Conservation (phyloP, 1,139 yeast genomes). For the Hemisphaericaspora subhashii region DNA sequence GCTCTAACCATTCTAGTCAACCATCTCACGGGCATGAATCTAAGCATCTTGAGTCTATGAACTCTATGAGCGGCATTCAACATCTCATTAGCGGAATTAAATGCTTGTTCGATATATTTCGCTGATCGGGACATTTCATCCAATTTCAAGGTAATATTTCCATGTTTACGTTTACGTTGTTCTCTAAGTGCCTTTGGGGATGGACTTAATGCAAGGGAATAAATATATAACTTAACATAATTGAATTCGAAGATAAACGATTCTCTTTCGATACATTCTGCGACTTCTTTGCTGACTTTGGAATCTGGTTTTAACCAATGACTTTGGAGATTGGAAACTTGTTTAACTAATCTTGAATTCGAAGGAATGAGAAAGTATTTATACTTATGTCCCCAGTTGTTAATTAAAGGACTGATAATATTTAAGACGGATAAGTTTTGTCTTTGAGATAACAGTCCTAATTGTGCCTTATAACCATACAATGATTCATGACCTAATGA, state of each 20-base stretch:
- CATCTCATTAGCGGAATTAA: conserved; percentile 80
- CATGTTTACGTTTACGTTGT: conserved; percentile 19
- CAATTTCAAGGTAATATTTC: conserved; percentile 44
- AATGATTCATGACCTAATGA: conserved; percentile 82
- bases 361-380: conserved; percentile 53
- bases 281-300: conserved; percentile 38
- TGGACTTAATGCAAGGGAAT: conserved; percentile 75
- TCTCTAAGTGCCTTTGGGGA: conserved; percentile 27
- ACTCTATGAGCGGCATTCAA: conserved; percentile 71
- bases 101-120: conserved; percentile 77
- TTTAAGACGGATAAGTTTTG: conserved; percentile 71
- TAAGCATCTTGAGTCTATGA: conserved; percentile 60
- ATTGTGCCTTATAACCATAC: conserved; percentile 63
- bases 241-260: conserved; percentile 78
- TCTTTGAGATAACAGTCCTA: conserved; percentile 55
- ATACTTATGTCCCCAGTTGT: conserved; percentile 74
- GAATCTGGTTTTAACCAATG: conserved; percentile 37
- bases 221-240: conserved; percentile 80
- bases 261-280: conserved; percentile 58
- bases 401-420: conserved; percentile 72
- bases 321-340: conserved; percentile 28
- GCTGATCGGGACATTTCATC: conserved; percentile 77
- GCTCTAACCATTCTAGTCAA: conserved; percentile 85
- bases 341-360: conserved; percentile 26
- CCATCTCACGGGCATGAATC: conserved; percentile 91